Conservation (phyloP, 495 filamentous ascomycete genomes). For the Pyrenopolyporus hunteri region DNA sequence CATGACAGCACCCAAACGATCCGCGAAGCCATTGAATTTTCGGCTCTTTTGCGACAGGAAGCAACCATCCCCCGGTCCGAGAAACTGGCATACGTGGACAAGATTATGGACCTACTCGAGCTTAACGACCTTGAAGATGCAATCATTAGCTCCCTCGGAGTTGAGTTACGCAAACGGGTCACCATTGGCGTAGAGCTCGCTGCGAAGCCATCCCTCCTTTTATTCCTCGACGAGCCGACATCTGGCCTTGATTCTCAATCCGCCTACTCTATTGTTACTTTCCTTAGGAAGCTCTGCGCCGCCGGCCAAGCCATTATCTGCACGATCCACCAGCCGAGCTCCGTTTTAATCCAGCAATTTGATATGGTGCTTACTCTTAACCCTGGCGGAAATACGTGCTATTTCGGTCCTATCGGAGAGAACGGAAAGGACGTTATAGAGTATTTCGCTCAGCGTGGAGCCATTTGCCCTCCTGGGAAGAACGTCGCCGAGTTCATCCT, state of each 20-base stretch:
- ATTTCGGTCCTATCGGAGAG: constrained; percentile 66
- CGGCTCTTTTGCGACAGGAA: constrained; percentile 79
- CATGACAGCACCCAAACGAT: constrained; percentile 84
- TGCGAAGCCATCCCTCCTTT: constrained; percentile 78
- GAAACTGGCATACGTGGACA: constrained; percentile 83
- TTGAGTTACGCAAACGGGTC: constrained; percentile 65
- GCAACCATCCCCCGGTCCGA: constrained; percentile 66
- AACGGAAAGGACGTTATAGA: constrained; percentile 54
- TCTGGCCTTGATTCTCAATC: constrained; percentile 86
- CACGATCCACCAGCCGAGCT: constrained; percentile 77
- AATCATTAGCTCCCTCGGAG: constrained; percentile 77
- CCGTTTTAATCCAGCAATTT: constrained; percentile 70
- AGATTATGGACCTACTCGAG: constrained; percentile 83
- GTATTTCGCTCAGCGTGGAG: constrained; percentile 67
- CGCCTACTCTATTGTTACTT: constrained; percentile 80
- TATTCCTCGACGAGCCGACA: constrained; percentile 85
- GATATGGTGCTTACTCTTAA: constrained; percentile 72
- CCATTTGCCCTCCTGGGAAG: constrained; percentile 66
- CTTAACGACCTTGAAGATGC: constrained; percentile 84
- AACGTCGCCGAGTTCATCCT: constrained; percentile 89
- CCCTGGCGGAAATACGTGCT: constrained; percentile 71
- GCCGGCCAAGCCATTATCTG: constrained; percentile 79
- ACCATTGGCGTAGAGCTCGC: constrained; percentile 94
- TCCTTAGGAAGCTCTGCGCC: constrained; percentile 80
- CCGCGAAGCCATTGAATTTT: constrained; percentile 82